phyloP scores from a whole-genome alignment of 2,329 filamentous ascomycete species.

The Trichoderma atroviride region DNA sequence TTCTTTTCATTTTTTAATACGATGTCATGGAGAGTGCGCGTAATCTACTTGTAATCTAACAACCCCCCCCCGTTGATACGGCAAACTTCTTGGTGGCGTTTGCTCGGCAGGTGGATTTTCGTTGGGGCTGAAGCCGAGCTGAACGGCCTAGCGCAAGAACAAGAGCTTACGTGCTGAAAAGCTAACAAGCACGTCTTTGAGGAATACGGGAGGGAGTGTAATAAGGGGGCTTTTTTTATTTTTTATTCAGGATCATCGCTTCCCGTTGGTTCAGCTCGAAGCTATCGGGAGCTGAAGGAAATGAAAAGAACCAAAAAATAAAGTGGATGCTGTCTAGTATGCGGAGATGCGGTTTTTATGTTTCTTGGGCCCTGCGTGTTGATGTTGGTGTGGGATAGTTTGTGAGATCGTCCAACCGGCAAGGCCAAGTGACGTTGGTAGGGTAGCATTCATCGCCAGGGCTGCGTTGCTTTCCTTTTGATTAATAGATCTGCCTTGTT shows the following conservation, averaged over 20 bases:
- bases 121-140: conserved; percentile 1
- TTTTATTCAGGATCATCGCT: neutral
- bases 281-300: neutral
- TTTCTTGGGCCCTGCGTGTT: neutral
- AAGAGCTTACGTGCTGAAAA: neutral
- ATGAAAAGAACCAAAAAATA: too few relatives aligned
- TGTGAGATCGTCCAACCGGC: neutral
- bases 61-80: too few relatives aligned
- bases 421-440: conserved; percentile 1
- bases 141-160: neutral
- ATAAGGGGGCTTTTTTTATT: neutral
- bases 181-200: neutral
- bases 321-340: neutral
- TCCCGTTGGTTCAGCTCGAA: neutral
- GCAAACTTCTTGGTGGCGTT: neutral
- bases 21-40: neutral
- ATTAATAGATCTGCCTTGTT: neutral
- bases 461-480: neutral
- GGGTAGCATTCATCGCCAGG: neutral
- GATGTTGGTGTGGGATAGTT: neutral
- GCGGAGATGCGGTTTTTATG: neutral
- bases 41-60: too few relatives aligned
- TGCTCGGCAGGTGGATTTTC: neutral
- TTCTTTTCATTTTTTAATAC: neutral
- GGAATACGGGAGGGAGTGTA: neutral